Conservation (phyloP, 495 filamentous ascomycete species). For the Penicillium canescens region DNA sequence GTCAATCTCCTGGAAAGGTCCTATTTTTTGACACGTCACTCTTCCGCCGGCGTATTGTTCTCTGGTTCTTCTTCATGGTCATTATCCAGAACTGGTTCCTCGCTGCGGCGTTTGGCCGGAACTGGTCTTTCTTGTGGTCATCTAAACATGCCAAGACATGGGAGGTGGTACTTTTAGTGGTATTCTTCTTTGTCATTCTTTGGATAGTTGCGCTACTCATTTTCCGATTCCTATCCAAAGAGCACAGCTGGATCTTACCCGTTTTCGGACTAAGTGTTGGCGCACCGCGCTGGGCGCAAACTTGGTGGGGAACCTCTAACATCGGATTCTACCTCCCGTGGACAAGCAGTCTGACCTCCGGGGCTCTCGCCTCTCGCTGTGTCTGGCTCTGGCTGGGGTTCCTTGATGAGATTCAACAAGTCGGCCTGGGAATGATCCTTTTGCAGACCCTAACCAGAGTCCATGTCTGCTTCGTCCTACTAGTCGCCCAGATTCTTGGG, state of each 20-base stretch:
- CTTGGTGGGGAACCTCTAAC: constrained; percentile 60
- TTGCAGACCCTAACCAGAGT: constrained; percentile 62
- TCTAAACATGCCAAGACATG: constrained; percentile 53
- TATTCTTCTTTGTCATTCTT: constrained; percentile 59
- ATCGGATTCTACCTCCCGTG: constrained; percentile 63
- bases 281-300: constrained; percentile 65
- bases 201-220: constrained; percentile 52
- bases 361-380: constrained; percentile 52
- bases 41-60: constrained; percentile 57
- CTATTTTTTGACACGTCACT: constrained; percentile 41
- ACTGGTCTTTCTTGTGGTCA: constrained; percentile 62
- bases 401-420: constrained; percentile 61
- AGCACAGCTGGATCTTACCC: constrained; percentile 64
- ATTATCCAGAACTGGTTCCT: constrained; percentile 70
- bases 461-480: constrained; percentile 57
- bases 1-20: constrained; percentile 31
- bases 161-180: constrained; percentile 51
- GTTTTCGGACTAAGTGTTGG: constrained; percentile 66
- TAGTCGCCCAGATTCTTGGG: constrained; percentile 57
- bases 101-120: constrained; percentile 59
- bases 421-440: constrained; percentile 65
- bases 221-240: constrained; percentile 51
- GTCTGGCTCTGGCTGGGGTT: constrained; percentile 69
- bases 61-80: constrained; percentile 56
- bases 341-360: constrained; percentile 46